Base-by-base conservation (phyloP, 768 basidiomycete genomes). In the Tricholoma bakamatsutake region DNA sequence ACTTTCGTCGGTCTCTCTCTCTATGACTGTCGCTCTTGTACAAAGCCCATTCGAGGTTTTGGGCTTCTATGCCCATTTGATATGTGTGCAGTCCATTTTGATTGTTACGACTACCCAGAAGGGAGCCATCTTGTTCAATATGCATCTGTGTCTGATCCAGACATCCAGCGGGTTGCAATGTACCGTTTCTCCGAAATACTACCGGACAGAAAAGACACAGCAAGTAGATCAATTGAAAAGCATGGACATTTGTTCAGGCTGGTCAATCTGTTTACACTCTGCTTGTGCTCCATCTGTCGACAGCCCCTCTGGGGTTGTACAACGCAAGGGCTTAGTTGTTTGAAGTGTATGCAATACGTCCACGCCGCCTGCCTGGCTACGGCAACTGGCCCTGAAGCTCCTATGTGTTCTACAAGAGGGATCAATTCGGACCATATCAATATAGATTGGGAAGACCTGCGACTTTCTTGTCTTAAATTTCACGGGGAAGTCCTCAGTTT, bases 31-130 rank as follows among this genome's bases (percentile, higher is more conserved):
- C 73, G 75, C 11, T 76, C 75, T 13, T 93, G 89, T 62, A 66
- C 69, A 12, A 73, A 71, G 24, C 59, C 68, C 11, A 79, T 92
- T 43, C 65, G 67, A 40, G 89, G 84, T n/a, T 89, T 88, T 63
- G 87, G 84, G 5, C 71, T 94, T 5, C 67, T 84, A 10, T 93
- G 90, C 63, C 78, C 85, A 0, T 77, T 85, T 49, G 91, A 90
- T 68, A 74, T 80, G 66, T 86, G 82, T 56, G 70, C 76, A 1
- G 80, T 89, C 6, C 91, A 94, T 67, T 81, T 90, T 56, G 82
- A 85, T 59, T 94, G 91, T 71, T 91, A 90, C 62, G 83, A 88
- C 60, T 76, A 83, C 57, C 80, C 83, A 5, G 79, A 80, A 49
- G 88, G 87, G 24, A 84, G 79, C 59, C 74, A 79, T 55, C 67